Conservation (phyloP, 768 basidiomycete species). For the Auricularia heimuer region DNA sequence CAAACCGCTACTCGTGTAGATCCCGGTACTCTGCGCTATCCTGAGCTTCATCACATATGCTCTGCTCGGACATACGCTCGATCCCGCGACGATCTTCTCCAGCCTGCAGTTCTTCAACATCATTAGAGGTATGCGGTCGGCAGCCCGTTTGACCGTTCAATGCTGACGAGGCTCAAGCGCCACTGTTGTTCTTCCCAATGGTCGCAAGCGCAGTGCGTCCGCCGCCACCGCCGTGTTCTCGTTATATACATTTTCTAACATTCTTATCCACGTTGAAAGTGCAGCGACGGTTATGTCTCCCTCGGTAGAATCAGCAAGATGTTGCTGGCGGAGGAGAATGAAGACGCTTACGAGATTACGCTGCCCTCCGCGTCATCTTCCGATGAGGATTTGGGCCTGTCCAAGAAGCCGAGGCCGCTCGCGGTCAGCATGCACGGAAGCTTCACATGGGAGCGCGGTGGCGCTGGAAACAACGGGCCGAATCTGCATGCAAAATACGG, state of each 20-base stretch:
- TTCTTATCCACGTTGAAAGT: slow-evolving; percentile 13
- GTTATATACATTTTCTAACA: not conserved
- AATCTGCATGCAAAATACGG: not conserved
- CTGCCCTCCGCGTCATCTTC: not conserved
- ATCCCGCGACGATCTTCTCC: slow-evolving; percentile 45
- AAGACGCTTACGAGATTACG: slow-evolving; percentile 38
- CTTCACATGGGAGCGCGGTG: slow-evolving; percentile 40
- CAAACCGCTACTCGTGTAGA: slow-evolving; percentile 1
- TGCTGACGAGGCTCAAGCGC: not conserved
- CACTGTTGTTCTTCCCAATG: not conserved
- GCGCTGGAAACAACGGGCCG: slow-evolving; percentile 5
- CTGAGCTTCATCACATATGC: slow-evolving; percentile 44
- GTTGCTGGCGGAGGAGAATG: slow-evolving; percentile 46
- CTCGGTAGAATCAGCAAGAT: slow-evolving; percentile 38
- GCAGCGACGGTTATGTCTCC: slow-evolving; percentile 43
- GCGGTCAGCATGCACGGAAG: slow-evolving; percentile 25
- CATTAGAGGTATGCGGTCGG: slow-evolving; percentile 8
- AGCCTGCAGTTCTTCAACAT: slow-evolving; percentile 54
- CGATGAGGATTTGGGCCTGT: slow-evolving; percentile 15
- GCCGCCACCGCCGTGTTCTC: not conserved
- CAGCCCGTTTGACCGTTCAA: too few relatives aligned
- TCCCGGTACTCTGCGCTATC: slow-evolving; percentile 43
- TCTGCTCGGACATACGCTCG: slow-evolving; percentile 43
- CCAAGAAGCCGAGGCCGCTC: not conserved
- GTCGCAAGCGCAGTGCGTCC: not conserved